phyloP scores from a whole-genome alignment of 192 early-diverging fungal species.

The Glomus cerebriforme region DNA sequence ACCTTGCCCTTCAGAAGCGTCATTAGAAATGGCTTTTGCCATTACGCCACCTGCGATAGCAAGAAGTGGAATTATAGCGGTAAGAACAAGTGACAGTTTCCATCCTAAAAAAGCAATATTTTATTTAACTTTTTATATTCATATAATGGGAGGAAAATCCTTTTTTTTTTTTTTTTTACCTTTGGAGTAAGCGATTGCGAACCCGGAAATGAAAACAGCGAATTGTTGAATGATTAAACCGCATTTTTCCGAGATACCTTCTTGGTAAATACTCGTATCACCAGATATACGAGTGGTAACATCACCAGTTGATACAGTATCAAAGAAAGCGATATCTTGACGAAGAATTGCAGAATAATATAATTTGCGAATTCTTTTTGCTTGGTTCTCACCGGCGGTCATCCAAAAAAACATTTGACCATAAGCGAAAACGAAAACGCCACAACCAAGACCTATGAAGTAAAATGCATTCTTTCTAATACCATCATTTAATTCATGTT shows the following conservation, averaged over 20 bases:
- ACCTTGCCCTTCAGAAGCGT: conserved; percentile 11
- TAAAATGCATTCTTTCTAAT: conserved; percentile 27
- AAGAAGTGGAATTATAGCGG: conserved; percentile 74
- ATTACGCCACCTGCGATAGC: conserved; percentile 22
- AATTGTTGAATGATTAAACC: conserved; percentile 66
- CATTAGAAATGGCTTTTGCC: not conserved
- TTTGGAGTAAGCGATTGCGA: conserved; percentile 75
- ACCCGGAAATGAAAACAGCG: conserved; percentile 72
- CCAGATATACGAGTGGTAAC: conserved; percentile 85
- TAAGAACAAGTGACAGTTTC: conserved; percentile 81
- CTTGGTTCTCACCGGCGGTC: conserved; percentile 49
- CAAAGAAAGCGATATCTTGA: conserved; percentile 90
- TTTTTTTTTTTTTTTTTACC: not conserved
- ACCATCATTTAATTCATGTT: conserved; percentile 1
- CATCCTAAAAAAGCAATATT: conserved; percentile 67
- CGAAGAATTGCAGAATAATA: conserved; percentile 80
- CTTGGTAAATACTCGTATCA: conserved; percentile 82
- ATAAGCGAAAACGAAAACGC: conserved; percentile 19
- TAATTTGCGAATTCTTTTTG: conserved; percentile 68
- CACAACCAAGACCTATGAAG: conserved; percentile 12
- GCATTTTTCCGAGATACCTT: conserved; percentile 88
- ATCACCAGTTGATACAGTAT: conserved; percentile 73
- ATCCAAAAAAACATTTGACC: conserved; percentile 40
- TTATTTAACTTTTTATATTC: conserved; percentile 34
- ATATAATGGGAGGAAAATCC: not conserved